Conservation (phyloP, 345 rosid genomes). For the Erysimum cheiranthoides region DNA sequence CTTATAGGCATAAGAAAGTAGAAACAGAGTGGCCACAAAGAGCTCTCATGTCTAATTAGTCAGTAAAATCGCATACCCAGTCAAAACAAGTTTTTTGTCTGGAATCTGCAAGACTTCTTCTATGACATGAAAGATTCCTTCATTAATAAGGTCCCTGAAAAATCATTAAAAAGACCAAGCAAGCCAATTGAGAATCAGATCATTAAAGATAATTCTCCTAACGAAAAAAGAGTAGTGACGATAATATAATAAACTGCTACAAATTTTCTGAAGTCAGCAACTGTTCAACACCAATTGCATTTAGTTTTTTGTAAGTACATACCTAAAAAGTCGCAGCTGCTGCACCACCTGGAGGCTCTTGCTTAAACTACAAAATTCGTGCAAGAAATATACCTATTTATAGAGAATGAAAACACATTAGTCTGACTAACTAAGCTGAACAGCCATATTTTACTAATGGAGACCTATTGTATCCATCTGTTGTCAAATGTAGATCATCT, state of each 20-base stretch:
- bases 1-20: slow-evolving; percentile 7
- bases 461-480: slow-evolving; percentile 25
- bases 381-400: slow-evolving; percentile 86
- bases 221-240: background rate
- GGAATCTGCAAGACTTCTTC: slow-evolving; percentile 81
- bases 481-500: slow-evolving; percentile 26
- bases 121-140: slow-evolving; percentile 87
- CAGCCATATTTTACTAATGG: background rate
- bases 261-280: background rate
- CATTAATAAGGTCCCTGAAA: slow-evolving; percentile 87
- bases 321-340: slow-evolving; percentile 97
- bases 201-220: background rate
- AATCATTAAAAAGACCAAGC: slow-evolving; percentile 18
- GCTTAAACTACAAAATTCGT: slow-evolving; percentile 95
- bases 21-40: slow-evolving; percentile 28
- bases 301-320: slow-evolving; percentile 35
- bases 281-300: slow-evolving; percentile 1
- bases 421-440: slow-evolving; percentile 27
- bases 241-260: background rate
- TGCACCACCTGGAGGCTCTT: slow-evolving; percentile 95
- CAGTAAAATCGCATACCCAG: slow-evolving; percentile 66
- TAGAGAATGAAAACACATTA: slow-evolving; percentile 32
- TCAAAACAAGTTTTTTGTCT: slow-evolving; percentile 88
- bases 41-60: slow-evolving; percentile 13
- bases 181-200: slow-evolving; percentile 16